Percentiles rank a stretch among this genome's conserved stretches.
Conservation (phyloP, 257 asterid species). For the Solanum ossicruentum region DNA sequence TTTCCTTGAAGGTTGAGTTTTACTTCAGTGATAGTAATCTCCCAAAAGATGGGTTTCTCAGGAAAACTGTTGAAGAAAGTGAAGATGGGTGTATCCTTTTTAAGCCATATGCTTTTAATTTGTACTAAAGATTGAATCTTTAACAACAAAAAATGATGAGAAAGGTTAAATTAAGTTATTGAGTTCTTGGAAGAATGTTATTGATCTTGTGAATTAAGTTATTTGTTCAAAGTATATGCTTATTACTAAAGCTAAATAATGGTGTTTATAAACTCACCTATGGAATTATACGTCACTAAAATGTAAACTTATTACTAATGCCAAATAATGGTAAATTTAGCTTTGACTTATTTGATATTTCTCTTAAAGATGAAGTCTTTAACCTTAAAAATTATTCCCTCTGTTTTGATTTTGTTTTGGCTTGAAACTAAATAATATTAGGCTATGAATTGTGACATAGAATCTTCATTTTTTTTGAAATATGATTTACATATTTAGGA, state of each 20-base stretch:
- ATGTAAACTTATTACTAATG: not conserved
- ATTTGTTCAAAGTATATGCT: not conserved
- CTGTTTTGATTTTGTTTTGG: not conserved
- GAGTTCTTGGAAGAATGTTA: not conserved
- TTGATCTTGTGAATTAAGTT: not conserved
- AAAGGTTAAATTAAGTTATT: not conserved
- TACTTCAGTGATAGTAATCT: slow-evolving; percentile 96
- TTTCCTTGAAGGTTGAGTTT: slow-evolving; percentile 70
- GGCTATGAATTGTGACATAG: too few relatives aligned
- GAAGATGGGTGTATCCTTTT: slow-evolving; percentile 91
- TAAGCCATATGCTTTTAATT: not conserved
- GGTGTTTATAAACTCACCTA: not conserved
- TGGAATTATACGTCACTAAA: not conserved
- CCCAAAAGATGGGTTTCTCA: slow-evolving; percentile 71
- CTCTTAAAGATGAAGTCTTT: not conserved
- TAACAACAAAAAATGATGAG: not conserved
- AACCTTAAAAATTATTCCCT: not conserved
- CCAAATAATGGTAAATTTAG: not conserved
- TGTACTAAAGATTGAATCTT: not conserved
- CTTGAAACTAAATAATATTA: not conserved
- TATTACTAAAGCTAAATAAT: too few relatives aligned
- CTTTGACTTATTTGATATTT: not conserved
- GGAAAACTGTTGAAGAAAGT: slow-evolving; percentile 50
- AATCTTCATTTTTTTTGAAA: too few relatives aligned
- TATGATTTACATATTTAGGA: not conserved